Base-by-base conservation (phyloP, 179 eudicot genomes). In the Gypsophila paniculata region DNA sequence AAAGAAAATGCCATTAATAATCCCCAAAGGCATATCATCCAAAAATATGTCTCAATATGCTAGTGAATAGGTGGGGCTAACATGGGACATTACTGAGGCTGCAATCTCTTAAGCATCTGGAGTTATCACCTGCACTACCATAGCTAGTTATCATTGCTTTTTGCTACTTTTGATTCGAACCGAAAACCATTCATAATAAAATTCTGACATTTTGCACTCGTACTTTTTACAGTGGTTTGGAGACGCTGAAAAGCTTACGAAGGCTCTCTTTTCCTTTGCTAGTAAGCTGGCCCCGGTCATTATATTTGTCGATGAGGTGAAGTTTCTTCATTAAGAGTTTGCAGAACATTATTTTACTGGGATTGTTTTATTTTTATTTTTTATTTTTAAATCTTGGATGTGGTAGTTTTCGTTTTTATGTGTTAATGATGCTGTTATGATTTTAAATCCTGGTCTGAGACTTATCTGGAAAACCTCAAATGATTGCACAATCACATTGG, bases 191-290 rank as follows among this genome's bases (percentile, higher is more conserved):
- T 42, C 5, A 42, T 42, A 6, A 2, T 42, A 21, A 36, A 5
- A 48, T 54, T 64, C 55, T 75, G 29, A 72, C 52, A 4, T 6
- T 29, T 61, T 39, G 39, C 26, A 26, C 71, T 36, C 34, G 34
- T 15, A 14, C 2, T 21, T 18, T 25, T 51, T 54, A 77, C 86
- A 94, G 99, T 94, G 99, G 99, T 94, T 92, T 85, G 99, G 99
- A 68, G 99, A 94, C 78, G 99, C 99, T 77, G 99, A 94, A 83
- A 94, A 94, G 83, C 95, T 94, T 54, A 95, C 99, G 0, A 92
- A 89, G 85, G 97, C 97, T 19, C 91, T 95, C 67, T 95, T 95
- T 82, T 95, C 99, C 36, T 95, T 95, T 82, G 99, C 99, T 75
- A 87, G 90, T 82, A 95, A 90, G 86, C 85, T 95, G 82, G 91